Base-by-base conservation (phyloP, 768 basidiomycete species). In the Mycena maculata region DNA sequence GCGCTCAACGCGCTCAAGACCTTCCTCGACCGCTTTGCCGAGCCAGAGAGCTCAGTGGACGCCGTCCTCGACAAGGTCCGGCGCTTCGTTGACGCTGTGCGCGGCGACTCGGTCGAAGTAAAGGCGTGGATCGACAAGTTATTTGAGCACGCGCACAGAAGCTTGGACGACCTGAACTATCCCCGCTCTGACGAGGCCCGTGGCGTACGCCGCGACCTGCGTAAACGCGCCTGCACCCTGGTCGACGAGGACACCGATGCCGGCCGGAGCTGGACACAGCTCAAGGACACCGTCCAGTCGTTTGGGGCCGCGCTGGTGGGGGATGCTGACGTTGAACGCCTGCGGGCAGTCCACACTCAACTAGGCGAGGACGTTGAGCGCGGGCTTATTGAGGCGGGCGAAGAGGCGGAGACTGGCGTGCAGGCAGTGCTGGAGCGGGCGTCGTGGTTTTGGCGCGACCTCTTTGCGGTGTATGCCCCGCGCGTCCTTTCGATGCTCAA, bases 381-480 rank as follows among this genome's bases (percentile, higher is more conserved):
- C 23, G 84, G 81, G 0, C 69, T 79, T 50, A 80, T 72, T 23
- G 77, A 77, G 27, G 78, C 75, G 9, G 70, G 83, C 6, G 73
- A 78, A 38, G 74, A 82, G 66, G 77, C 83, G 10, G 69, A 79
- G 69, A 79, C 80, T 0, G 83, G 84, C 8, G 47, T 88, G 47
- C 84, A 88, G 72, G 83, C 83, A 12, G 83, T 85, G 5, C 72
- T 90, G 67, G 88, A 91, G 59, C 85, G 89, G 49, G 84, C 86
- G 7, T 85, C 88, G 1, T 93, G 92, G 92, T 87, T 92, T 78
- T 92, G 90, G 90, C 86, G 90, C 75, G 94, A 96, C 66, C 65
- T 94, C 9, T 90, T 93, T 81, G 92, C 90, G 71, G 90, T 94
- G 18, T 94, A 94, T 72, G 75, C 92, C 1, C 93, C 93, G 39